phyloP scores from a whole-genome alignment of 345 rosid species.

The Populus ilicifolia region DNA sequence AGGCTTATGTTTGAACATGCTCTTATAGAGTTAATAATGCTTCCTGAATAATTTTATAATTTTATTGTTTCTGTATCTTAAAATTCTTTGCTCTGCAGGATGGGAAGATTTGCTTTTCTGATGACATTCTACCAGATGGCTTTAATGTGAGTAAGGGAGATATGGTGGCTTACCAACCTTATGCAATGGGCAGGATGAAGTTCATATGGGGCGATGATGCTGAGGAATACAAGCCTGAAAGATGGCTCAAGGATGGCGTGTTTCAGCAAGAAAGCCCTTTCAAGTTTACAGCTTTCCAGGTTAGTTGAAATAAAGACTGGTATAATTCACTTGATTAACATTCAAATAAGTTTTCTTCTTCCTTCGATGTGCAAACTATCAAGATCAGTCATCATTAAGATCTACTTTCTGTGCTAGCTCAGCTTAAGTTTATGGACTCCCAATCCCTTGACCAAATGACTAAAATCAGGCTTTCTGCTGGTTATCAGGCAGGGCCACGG shows the following conservation, averaged over 20 bases:
- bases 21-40: no score
- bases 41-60: background rate
- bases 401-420: background rate
- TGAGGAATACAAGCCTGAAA: conserved; percentile 35
- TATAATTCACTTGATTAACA: background rate
- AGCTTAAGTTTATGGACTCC: background rate
- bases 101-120: conserved; percentile 1
- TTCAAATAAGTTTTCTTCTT: background rate
- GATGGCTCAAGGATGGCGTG: conserved; percentile 40
- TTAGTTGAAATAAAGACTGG: background rate
- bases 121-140: conserved; percentile 42
- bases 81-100: conserved; percentile 30
- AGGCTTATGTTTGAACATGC: background rate
- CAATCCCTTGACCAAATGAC: background rate
- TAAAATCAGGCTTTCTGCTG: conserved; percentile 40
- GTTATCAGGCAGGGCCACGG: conserved; percentile 41
- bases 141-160: conserved; percentile 36
- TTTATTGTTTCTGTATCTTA: background rate
- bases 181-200: conserved; percentile 43
- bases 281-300: conserved; percentile 43
- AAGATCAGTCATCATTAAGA: no score
- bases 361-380: background rate
- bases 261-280: conserved; percentile 36
- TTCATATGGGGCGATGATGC: conserved; percentile 40
- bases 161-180: conserved; percentile 24